phyloP scores from a whole-genome alignment of 148 eudicot genomes.

The Nyssa sinensis region DNA sequence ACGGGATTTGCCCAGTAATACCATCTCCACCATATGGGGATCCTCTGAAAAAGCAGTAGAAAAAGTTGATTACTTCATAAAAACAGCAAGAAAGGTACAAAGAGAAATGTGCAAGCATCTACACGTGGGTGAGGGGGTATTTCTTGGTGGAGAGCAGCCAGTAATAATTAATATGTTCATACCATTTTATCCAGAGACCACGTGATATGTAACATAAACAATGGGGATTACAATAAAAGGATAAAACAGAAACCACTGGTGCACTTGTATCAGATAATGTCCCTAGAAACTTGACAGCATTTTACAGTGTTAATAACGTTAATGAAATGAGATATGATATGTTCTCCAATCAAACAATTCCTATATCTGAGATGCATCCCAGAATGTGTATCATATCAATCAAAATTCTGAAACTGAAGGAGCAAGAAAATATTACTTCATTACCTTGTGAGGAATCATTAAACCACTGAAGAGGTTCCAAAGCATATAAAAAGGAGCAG shows the following conservation, averaged over 20 bases:
- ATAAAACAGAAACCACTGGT: too few relatives aligned
- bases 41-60: constrained; percentile 46
- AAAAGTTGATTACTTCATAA: neutral
- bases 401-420: neutral
- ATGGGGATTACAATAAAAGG: too few relatives aligned
- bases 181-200: too few relatives aligned
- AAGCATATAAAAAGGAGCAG: constrained; percentile 95
- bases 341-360: neutral
- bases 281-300: neutral
- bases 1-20: constrained; percentile 97
- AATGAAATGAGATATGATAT: neutral
- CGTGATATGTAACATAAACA: too few relatives aligned
- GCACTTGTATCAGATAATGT: too few relatives aligned
- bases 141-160: too few relatives aligned
- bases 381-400: neutral
- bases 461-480: constrained; percentile 99
- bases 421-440: constrained; percentile 2
- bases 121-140: neutral
- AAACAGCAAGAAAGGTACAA: neutral
- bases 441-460: constrained; percentile 98
- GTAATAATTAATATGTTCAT: too few relatives aligned
- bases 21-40: constrained; percentile 99
- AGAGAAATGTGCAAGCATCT: neutral
- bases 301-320: neutral
- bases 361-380: neutral